A percentile compares a stretch with the other conserved stretches of the same genome.
phyloP scores from a whole-genome alignment of 352 stramenopile species.

The Globisporangium echinulatum region DNA sequence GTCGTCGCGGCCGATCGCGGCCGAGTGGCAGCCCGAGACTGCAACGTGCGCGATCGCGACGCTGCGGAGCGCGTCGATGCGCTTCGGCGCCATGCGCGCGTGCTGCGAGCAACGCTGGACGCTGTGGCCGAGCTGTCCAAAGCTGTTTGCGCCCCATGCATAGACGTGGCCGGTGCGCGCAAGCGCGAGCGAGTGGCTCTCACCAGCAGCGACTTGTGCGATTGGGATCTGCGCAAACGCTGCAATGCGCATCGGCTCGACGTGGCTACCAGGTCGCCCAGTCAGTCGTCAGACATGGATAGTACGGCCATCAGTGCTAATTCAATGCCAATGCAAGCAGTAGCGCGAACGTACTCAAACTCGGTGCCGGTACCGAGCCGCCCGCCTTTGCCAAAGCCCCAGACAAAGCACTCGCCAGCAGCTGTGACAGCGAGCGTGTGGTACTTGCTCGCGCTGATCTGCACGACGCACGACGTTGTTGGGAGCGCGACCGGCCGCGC shows the following conservation, averaged over 20 bases:
- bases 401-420: conserved; percentile 64
- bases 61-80: conserved; percentile 60
- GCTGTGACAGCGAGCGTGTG: conserved; percentile 70
- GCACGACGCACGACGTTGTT: conserved; percentile 36
- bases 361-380: conserved; percentile 69
- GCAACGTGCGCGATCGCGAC: conserved; percentile 55
- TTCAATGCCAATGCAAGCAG: not conserved
- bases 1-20: conserved; percentile 40
- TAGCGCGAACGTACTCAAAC: conserved; percentile 48
- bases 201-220: conserved; percentile 57
- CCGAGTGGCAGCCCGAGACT: conserved; percentile 66
- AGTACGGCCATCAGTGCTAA: not conserved
- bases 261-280: conserved; percentile 23
- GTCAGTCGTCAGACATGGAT: not conserved
- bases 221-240: conserved; percentile 53
- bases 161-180: conserved; percentile 62
- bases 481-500: conserved; percentile 60
- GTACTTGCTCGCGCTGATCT: conserved; percentile 76
- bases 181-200: conserved; percentile 78
- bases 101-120: conserved; percentile 49
- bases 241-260: conserved; percentile 49
- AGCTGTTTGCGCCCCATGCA: conserved; percentile 82
- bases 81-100: conserved; percentile 60
- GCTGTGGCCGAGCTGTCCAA: conserved; percentile 64
- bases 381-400: conserved; percentile 79